phyloP scores from a whole-genome alignment of 1,139 yeast species.

The Kurtzmaniella quercitrusa region DNA sequence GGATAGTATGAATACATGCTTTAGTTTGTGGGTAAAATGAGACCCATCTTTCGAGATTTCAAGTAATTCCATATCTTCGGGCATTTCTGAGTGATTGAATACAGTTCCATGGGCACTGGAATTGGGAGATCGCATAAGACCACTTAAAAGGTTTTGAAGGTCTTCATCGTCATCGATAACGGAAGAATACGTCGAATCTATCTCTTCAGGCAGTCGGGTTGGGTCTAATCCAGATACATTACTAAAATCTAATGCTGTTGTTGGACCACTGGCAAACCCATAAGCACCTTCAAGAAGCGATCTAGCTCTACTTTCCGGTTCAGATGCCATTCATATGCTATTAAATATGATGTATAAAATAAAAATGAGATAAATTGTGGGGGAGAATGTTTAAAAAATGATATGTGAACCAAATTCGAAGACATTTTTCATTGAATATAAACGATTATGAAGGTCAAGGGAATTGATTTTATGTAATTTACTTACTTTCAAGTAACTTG shows the following conservation, averaged over 20 bases:
- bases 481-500: no score
- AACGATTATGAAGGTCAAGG: no score
- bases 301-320: neutral
- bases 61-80: conserved; percentile 12
- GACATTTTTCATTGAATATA: no score
- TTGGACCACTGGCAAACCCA: conserved; percentile 6
- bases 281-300: conserved; percentile 5
- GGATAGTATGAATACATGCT: conserved; percentile 81
- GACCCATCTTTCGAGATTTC: conserved; percentile 21
- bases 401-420: no score
- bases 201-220: conserved; percentile 6
- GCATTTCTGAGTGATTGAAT: conserved; percentile 3
- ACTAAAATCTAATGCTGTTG: conserved; percentile 7
- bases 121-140: conserved; percentile 19
- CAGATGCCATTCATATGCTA: neutral
- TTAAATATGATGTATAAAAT: neutral
- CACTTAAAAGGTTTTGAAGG: conserved; percentile 23
- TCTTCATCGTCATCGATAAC: conserved; percentile 21
- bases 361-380: neutral
- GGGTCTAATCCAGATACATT: conserved; percentile 6
- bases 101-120: conserved; percentile 5
- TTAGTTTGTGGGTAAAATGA: conserved; percentile 42
- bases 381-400: no score
- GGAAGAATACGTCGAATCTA: conserved; percentile 2
- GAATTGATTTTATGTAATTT: no score